Base-by-base conservation (phyloP, 2,329 filamentous ascomycete genomes). In the Stagonosporopsis rhizophila region DNA sequence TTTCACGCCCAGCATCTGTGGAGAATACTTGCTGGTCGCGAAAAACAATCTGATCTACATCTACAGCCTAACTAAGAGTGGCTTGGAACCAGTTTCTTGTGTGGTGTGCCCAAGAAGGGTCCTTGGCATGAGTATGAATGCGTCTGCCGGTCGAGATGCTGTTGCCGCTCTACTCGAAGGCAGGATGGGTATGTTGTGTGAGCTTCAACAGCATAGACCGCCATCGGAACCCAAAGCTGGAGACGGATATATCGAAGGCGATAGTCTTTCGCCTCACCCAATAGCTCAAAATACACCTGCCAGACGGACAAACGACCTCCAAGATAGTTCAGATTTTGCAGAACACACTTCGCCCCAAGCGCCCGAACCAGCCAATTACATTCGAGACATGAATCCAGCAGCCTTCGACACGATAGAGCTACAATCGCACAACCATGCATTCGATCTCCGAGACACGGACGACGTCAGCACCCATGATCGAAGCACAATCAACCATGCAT, bases 101-200 rank as follows among this genome's bases (percentile, higher is more conserved):
- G 80, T 89, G 11, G 68, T 81, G 14, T 89, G 86, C 62, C 85
- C 85, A 12, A 77, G 79, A 15, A 76, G 81, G 40, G 82, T 89
- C 2, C 68, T 89, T 6, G 80, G 82, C 3, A 83, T 85, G 63
- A 85, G 84, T 59, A 87, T 89, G 80, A 85, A 89, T 68, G 85
- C 84, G 0, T 86, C 82, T 4, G 81, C 79, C 2, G 76, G 82
- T 8, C 78, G 80, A 39, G 79, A 84, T 61, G 80, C 84, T 6
- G 76, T 89, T 47, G 86, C 85, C 15, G 81, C 84, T 27, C 75
- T 89, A 8, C 76, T 89, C 42, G 81, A 85, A 58, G 85, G 84
- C 6, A 81, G 87, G 2, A 79, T 85, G 67, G 87, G 85, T 4
- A 79, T 89, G 68, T 80, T 89, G 1, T 87, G 82, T 63, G 83